These are phyloP conservation scores for Hypoxylon sp. DNA, from an alignment of 2,329 filamentous ascomycete species.

Conservation along the genomic window DNA sequence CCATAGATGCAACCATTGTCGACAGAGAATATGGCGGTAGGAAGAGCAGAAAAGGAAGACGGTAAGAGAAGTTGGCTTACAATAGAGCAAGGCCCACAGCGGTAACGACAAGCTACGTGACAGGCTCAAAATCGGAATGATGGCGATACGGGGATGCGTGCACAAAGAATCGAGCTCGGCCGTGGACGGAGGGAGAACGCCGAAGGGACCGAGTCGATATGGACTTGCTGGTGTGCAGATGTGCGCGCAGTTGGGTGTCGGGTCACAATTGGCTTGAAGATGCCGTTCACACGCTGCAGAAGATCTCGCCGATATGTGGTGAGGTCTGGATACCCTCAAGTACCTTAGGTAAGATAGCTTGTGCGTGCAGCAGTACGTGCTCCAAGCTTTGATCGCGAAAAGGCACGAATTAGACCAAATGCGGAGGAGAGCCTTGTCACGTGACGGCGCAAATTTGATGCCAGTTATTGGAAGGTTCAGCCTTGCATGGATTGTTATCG, in stretches of 20 bases:
- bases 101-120: neutral
- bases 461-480: neutral
- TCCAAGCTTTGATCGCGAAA: neutral
- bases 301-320: neutral
- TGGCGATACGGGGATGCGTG: neutral
- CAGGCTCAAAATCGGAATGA: neutral
- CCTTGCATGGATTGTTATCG: neutral
- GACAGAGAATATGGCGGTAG: neutral
- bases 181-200: neutral
- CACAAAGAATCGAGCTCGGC: conserved; percentile 1
- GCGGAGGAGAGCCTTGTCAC: neutral
- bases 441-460: neutral
- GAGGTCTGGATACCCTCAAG: neutral
- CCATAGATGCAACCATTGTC: neutral
- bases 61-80: neutral
- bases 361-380: neutral
- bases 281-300: neutral
- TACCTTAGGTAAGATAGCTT: neutral
- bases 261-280: neutral
- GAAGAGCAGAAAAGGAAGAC: neutral
- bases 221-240: neutral
- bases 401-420: neutral
- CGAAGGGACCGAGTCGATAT: neutral
- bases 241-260: neutral
- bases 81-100: neutral